Evolutionary conservation across 306 rosid species (phyloP).

Genomic region (Dryas alaskensis): DNA sequence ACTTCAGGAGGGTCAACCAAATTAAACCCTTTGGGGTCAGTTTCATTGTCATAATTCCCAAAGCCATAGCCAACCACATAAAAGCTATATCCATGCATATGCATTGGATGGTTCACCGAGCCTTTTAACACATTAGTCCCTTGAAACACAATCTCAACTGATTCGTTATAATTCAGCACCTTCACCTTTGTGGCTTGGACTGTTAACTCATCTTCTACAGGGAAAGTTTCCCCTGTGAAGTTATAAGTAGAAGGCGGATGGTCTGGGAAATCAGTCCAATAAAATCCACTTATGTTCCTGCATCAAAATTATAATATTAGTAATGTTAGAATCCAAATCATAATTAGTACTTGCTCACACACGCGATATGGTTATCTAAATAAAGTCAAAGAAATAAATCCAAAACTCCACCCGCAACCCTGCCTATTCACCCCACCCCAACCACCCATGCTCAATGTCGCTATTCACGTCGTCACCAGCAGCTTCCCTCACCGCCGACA

Average conservation of each 20-base stretch:
- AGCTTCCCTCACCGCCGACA: too few species aligned
- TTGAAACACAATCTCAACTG: constrained; percentile 18
- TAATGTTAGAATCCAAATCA: too few species aligned
- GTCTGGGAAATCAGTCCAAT: constrained; percentile 9
- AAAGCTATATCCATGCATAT: constrained; percentile 19
- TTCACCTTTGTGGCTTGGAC: constrained; percentile 8
- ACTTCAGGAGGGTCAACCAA: constrained; percentile 14
- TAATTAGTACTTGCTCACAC: too few species aligned
- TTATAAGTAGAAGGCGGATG: neutral
- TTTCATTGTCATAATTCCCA: neutral
- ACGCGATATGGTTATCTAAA: too few species aligned
- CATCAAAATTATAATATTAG: neutral
- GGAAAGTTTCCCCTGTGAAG: neutral
- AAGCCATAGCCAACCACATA: constrained; percentile 3
- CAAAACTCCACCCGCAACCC: too few species aligned
- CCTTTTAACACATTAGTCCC: constrained; percentile 4
- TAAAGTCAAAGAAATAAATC: too few species aligned
- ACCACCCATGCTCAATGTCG: too few species aligned
- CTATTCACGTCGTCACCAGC: too few species aligned
- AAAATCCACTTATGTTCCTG: constrained; percentile 16
- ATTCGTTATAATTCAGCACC: constrained; percentile 15
- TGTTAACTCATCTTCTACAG: neutral
- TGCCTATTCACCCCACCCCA: too few species aligned
- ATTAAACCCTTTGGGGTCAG: constrained; percentile 9
- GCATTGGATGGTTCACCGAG: constrained; percentile 18